Conservation (phyloP, 768 basidiomycete species). For the Lyophyllum shimeji region DNA sequence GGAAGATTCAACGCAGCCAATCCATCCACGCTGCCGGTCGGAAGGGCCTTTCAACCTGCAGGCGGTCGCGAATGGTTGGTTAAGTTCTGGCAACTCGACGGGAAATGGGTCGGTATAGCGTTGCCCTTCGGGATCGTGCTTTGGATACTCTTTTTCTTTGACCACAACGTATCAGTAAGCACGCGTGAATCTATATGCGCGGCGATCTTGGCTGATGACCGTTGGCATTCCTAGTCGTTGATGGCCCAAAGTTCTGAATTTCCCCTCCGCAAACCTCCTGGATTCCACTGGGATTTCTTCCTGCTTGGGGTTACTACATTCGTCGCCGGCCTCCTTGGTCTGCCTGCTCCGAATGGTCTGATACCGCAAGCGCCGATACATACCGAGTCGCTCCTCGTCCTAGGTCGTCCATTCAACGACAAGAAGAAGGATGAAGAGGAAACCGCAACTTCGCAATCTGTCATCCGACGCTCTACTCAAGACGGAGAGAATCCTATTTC, state of each 20-base stretch:
- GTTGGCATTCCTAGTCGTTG: constrained; percentile 57
- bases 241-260: constrained; percentile 92
- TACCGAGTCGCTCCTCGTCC: constrained; percentile 75
- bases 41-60: constrained; percentile 68
- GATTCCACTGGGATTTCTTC: constrained; percentile 89
- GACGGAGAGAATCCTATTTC: constrained; percentile 6
- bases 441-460: constrained; percentile 9
- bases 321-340: constrained; percentile 80
- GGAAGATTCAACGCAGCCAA: constrained; percentile 65
- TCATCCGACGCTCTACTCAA: constrained; percentile 3
- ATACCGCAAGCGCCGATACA: constrained; percentile 94
- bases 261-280: constrained; percentile 87
- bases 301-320: constrained; percentile 89
- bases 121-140: constrained; percentile 87
- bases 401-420: constrained; percentile 47
- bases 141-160: constrained; percentile 94
- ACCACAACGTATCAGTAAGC: constrained; percentile 88
- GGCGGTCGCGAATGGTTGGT: constrained; percentile 81
- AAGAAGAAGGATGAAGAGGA: constrained; percentile 38
- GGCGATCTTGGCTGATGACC: neutral
- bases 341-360: constrained; percentile 85
- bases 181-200: neutral
- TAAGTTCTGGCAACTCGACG: constrained; percentile 83
- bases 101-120: constrained; percentile 87
- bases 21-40: constrained; percentile 67